Evolutionary conservation across 805 yeast species (phyloP), one percentile per base, ranked within the genome.

Genomic region (Nakazawaea populi): DNA sequence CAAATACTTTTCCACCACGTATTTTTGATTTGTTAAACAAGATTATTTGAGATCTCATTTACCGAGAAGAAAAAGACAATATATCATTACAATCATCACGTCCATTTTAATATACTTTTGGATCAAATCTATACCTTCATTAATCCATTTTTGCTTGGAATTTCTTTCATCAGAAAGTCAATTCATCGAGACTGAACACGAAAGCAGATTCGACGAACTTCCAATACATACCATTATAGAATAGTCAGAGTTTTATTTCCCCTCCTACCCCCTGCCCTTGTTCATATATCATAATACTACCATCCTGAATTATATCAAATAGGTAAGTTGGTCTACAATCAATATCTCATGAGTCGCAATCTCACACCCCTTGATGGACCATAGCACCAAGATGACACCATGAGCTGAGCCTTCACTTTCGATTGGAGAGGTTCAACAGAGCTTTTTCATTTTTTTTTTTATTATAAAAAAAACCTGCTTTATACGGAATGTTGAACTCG

Each of bases 1-100:
- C 44, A 42, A 42, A 42, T 42, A 42, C 44, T 42, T 42, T 42
- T 42, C 35, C 27, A 42, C 44, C 44, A 42, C 44, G 44, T 42
- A 42, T 42, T 42, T 42, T 42, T 12, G 34, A 42, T 42, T 42
- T 42, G 44, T 42, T 30, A 10, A 12, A 12, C 27, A n/a, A 42
- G 10, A 5, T n/a, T 40, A n/a, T 8, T 18, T 40, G 24, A n/a
- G 6, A 40, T 27, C 42, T 8, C 42, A 40, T 37, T 18, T 18
- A 18, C 24, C 35, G 11, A 8, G 35, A 32, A 32, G 11, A 11
- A 32, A 11, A 32, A 32, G 11, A 11, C 8, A 8, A 32, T 32
- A 9, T 32, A 9, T 4, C 11, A 32, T 32, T 32, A 32, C 11
- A 18, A 32, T 32, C 3, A 32, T 11, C 11, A 11, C 35, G 35